Percentiles rank a stretch among this genome's conserved stretches.
These are phyloP conservation scores for Coemansia sp. DNA, from an alignment of 192 early-diverging fungal species.

Conservation along the genomic window DNA sequence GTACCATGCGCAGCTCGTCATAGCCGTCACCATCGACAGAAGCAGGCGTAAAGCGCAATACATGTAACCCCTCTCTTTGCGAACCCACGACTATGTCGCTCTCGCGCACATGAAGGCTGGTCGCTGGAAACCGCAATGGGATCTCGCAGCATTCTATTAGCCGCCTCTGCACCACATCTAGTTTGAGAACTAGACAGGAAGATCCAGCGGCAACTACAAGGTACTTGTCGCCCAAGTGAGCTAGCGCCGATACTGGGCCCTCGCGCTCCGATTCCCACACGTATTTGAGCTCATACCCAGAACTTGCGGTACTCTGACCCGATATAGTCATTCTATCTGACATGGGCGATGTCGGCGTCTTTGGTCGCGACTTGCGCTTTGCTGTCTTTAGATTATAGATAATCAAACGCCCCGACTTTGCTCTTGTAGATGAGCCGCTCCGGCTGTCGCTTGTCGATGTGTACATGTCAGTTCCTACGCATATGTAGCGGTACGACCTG, in stretches of 20 bases:
- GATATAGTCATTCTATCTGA: not conserved
- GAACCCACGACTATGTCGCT: slow-evolving; percentile 37
- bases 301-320: not conserved
- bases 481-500: slow-evolving; percentile 41
- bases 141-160: slow-evolving; percentile 51
- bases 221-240: slow-evolving; percentile 41
- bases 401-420: slow-evolving; percentile 30
- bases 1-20: slow-evolving; percentile 21
- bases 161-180: slow-evolving; percentile 33
- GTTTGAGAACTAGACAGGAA: slow-evolving; percentile 31
- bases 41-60: slow-evolving; percentile 29
- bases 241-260: slow-evolving; percentile 32
- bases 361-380: slow-evolving; percentile 22
- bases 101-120: slow-evolving; percentile 33
- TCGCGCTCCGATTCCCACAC: slow-evolving; percentile 47
- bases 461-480: slow-evolving; percentile 40
- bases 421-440: slow-evolving; percentile 1
- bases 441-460: not conserved
- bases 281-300: slow-evolving; percentile 38
- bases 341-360: not conserved
- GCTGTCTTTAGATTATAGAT: slow-evolving; percentile 43
- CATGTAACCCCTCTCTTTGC: slow-evolving; percentile 31
- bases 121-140: slow-evolving; percentile 33
- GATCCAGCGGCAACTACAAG: slow-evolving; percentile 33
- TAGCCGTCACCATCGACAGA: slow-evolving; percentile 1